Evolutionary conservation across 805 yeast species (phyloP), one percentile per base, ranked within the genome.

Genomic region (Ascoidea tarda): DNA sequence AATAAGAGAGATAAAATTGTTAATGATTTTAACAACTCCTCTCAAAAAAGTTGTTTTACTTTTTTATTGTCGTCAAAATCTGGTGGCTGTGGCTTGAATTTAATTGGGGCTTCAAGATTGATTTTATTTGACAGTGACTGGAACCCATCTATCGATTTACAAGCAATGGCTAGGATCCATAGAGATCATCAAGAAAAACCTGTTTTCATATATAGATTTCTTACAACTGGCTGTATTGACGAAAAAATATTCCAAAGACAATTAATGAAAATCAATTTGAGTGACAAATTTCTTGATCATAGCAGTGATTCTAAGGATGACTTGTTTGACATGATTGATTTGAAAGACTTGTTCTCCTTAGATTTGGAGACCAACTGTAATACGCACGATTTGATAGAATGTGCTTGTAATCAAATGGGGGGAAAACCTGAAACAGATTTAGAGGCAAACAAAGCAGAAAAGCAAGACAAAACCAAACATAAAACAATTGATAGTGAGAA

Each of bases 241-340:
- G 99, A 93, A 63, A 91, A 90, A 67, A 90, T 93, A 4, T 82
- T 85, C 55, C 98, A 93, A 63, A 71, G 99, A 16, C 99, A 93
- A 65, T 69, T 90, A 52, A 82, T 87, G 73, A 93, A 93, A 64
- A 78, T 71, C 52, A 89, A 83, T 51, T 67, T 91, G 50, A 85
- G 96, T 49, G 82, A 82, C 56, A 80, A 79, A 57, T 84, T 91
- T 59, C 73, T 78, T 58, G 52, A 58, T 54, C 66, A 69, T 52
- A 64, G 67, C 28, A 55, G 50, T 12, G 63, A 66, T 5, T 71
- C 79, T 0, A 78, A 76, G 33, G 81, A 80, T 59, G 81, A 85
- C 60, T 72, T 86, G 1, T 91, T 91, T 62, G 81, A 82, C 49
- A 65, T 70, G 51, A 74, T 71, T 12, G 96, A 87, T 58, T 67